Evolutionary conservation across 768 basidiomycete genomes (phyloP).

Genomic region (Coprinopsis sp.): DNA sequence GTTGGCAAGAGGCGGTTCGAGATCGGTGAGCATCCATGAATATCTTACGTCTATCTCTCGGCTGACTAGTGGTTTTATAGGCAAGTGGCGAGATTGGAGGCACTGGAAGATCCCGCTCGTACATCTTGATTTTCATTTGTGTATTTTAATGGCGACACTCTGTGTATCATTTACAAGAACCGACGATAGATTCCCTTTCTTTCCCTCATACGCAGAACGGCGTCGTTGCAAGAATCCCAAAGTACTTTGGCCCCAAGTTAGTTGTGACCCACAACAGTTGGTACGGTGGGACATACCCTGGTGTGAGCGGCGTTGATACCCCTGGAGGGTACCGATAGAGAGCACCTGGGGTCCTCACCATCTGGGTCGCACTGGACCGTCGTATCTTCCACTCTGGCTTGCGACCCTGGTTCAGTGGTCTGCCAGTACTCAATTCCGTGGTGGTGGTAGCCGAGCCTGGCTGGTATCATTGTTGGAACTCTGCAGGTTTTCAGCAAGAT

Average conservation of each 20-base stretch:
- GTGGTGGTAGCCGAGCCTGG: constrained; percentile 45
- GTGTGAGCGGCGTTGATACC: constrained; percentile 44
- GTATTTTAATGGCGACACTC: no score
- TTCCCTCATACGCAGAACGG: constrained; percentile 35
- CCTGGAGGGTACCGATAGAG: constrained; percentile 40
- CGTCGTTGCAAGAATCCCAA: constrained; percentile 33
- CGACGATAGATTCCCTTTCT: no score
- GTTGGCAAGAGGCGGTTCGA: constrained; percentile 93
- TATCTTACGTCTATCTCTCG: not conserved
- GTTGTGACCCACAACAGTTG: not conserved
- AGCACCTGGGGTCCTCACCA: constrained; percentile 48
- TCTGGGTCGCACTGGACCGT: constrained; percentile 37
- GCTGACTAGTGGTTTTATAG: constrained; percentile 18
- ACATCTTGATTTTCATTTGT: no score
- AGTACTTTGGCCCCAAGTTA: constrained; percentile 24
- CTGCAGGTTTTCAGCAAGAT: constrained; percentile 19
- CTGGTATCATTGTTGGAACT: constrained; percentile 49
- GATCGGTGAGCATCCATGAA: constrained; percentile 57
- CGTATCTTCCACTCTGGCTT: no score
- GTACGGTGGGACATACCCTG: constrained; percentile 27
- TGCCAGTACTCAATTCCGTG: constrained; percentile 55
- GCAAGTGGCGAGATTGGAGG: constrained; percentile 49
- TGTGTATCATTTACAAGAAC: no score
- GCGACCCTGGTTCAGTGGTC: constrained; percentile 35
- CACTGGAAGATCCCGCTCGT: constrained; percentile 21